Conservation (phyloP, 1,284 basidiomycete species). For the Stygiomarasmius scandens region DNA sequence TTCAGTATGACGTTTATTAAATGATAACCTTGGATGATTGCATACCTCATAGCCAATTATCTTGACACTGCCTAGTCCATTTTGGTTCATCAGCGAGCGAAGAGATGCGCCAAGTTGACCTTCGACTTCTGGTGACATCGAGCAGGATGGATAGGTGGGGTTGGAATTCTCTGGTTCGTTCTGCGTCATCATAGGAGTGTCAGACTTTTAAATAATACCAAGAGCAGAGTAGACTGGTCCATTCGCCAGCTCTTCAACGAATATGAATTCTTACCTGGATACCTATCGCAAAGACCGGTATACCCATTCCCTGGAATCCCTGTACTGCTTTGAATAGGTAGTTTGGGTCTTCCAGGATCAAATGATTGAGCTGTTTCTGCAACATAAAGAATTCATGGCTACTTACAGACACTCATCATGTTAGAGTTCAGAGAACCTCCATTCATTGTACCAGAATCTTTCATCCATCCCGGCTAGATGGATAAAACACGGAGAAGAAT, state of each 20-base stretch:
- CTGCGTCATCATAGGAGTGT: too few relatives aligned
- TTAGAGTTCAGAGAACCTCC: constrained; percentile 30
- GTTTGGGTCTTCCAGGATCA: constrained; percentile 28
- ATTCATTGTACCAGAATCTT: constrained; percentile 30
- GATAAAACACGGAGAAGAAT: not conserved
- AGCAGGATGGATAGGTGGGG: constrained; percentile 34
- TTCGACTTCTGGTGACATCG: constrained; percentile 24
- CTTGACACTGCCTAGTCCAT: constrained; percentile 33
- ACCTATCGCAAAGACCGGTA: constrained; percentile 32
- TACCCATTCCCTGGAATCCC: constrained; percentile 32
- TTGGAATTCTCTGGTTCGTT: constrained; percentile 38
- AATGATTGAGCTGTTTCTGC: not conserved
- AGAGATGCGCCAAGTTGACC: constrained; percentile 34
- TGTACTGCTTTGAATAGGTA: constrained; percentile 38
- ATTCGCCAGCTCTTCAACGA: too few relatives aligned
- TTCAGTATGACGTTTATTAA: too few relatives aligned
- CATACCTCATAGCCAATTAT: constrained; percentile 32
- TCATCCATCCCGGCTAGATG: constrained; percentile 38
- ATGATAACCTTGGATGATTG: not conserved
- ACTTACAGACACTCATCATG: constrained; percentile 27
- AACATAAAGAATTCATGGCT: not conserved
- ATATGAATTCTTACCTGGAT: too few relatives aligned
- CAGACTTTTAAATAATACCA: too few relatives aligned
- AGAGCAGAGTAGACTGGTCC: too few relatives aligned
- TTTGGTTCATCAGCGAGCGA: constrained; percentile 32